phyloP scores from a whole-genome alignment of 352 stramenopile genomes.

The Globisporangium paddicum region DNA sequence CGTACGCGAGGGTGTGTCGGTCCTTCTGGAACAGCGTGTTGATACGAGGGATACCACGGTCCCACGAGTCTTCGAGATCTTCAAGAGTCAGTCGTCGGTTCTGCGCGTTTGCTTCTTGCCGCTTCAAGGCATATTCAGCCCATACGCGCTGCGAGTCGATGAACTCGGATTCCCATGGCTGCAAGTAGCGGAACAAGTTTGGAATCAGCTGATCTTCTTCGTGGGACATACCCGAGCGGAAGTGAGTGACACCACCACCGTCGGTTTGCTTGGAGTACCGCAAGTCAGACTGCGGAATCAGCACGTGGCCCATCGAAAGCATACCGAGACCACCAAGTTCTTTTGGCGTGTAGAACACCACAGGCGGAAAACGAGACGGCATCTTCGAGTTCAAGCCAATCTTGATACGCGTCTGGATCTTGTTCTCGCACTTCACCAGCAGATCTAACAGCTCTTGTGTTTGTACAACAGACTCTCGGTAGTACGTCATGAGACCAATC shows the following conservation, averaged over 20 bases:
- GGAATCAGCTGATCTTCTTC: conserved; percentile 99
- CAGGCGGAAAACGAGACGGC: conserved; percentile 97
- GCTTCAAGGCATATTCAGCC: conserved; percentile 99
- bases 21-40: conserved; percentile 98
- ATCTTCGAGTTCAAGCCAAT: conserved; percentile 99
- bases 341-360: conserved; percentile 99
- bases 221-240: conserved; percentile 95
- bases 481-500: conserved; percentile 99
- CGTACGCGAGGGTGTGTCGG: conserved; percentile 98
- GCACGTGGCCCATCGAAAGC: conserved; percentile 99
- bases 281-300: conserved; percentile 99
- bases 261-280: conserved; percentile 99
- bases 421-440: conserved; percentile 99
- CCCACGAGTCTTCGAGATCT: conserved; percentile 99
- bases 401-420: conserved; percentile 99
- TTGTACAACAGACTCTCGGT: conserved; percentile 98
- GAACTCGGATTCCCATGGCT: conserved; percentile 98
- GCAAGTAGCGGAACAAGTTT: conserved; percentile 99
- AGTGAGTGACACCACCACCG: conserved; percentile 97
- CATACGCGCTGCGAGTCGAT: conserved; percentile 99
- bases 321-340: conserved; percentile 99
- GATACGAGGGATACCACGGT: conserved; percentile 97
- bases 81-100: conserved; percentile 98
- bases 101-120: conserved; percentile 98
- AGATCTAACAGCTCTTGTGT: conserved; percentile 99